Conservation (phyloP, 192 early-diverging fungal genomes). For the Coemansia sp. region DNA sequence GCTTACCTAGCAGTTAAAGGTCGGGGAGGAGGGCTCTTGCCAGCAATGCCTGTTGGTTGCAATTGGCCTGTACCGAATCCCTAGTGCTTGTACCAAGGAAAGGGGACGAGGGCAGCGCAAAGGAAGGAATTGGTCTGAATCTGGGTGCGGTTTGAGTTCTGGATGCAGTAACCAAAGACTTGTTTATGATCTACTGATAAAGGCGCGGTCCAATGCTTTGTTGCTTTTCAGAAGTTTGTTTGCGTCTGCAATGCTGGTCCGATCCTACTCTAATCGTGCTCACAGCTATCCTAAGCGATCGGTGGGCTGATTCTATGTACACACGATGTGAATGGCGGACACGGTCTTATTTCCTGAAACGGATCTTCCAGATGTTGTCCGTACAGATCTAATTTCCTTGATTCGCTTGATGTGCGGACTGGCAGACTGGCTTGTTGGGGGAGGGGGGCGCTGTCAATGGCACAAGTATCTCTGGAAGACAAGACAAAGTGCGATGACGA, state of each 20-base stretch:
- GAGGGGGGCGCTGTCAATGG: slow-evolving; percentile 1
- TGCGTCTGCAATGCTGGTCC: neutral
- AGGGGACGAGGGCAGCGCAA: neutral
- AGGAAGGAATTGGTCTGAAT: neutral
- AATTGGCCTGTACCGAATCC: slow-evolving; percentile 5
- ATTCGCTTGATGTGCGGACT: neutral
- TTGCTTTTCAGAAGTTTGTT: neutral
- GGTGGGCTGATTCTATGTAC: neutral
- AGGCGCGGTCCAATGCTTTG: neutral
- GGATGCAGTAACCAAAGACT: slow-evolving; percentile 1
- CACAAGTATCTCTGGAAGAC: neutral
- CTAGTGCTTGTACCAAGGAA: neutral
- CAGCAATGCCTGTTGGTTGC: neutral
- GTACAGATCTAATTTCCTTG: neutral
- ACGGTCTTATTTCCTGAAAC: neutral
- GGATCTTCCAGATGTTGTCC: neutral
- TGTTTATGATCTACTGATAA: slow-evolving; percentile 2
- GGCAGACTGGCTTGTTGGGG: neutral
- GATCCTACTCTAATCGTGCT: neutral
- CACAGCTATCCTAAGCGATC: neutral
- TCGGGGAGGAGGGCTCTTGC: neutral
- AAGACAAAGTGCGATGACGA: neutral
- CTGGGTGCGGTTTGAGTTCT: neutral
- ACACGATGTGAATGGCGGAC: neutral
- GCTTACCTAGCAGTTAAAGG: neutral